Evolutionary conservation across 768 basidiomycete species (phyloP), one percentile per base, ranked within the genome.

Genomic region (Clitopilus passeckerianus): DNA sequence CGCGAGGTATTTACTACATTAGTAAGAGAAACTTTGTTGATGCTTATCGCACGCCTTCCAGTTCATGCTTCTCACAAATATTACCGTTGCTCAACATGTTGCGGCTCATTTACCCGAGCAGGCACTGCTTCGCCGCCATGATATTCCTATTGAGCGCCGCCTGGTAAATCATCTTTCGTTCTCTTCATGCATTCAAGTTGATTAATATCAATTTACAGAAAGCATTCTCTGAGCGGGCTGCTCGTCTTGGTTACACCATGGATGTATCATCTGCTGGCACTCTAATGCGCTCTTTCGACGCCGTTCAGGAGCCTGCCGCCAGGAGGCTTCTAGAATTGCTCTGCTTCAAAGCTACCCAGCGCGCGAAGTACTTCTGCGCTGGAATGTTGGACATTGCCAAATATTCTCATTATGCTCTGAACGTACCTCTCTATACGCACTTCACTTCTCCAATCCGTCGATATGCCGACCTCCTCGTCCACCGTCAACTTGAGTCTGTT

Each of bases 371-470:
- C 75, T 98, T 98, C 86, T 99, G 97, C 70, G 85, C 95, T 23
- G 97, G 97, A 63, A 98, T 98, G 96, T 79, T 99, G 65, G 97
- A 99, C 73, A 99, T 99, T 67, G 93, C 95, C 43, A 98, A 98
- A 77, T 99, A 98, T 68, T 76, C 85, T 30, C 97, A 99, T 73
- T 98, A 93, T 71, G 88, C 95, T 0, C 77, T 98, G 64, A 96
- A 87, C 64, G 77, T 85, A 5, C 95, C 97, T 16, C 80, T 99
- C 46, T 99, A 98, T 76, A 96, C 90, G 8, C 91, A 94, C 71
- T 94, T 92, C 75, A 94, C 91, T 0, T 93, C 89, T 5, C 97
- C 95, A 8, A 95, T 97, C 65, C 87, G 93, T 55, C 90, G 93
- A 18, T 94, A 95, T 69, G 93, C 94, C 55, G 97, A 99, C 68